These are phyloP conservation scores for Akanthomyces muscarius DNA, from an alignment of 2,329 filamentous ascomycete genomes.

Conservation along the genomic window DNA sequence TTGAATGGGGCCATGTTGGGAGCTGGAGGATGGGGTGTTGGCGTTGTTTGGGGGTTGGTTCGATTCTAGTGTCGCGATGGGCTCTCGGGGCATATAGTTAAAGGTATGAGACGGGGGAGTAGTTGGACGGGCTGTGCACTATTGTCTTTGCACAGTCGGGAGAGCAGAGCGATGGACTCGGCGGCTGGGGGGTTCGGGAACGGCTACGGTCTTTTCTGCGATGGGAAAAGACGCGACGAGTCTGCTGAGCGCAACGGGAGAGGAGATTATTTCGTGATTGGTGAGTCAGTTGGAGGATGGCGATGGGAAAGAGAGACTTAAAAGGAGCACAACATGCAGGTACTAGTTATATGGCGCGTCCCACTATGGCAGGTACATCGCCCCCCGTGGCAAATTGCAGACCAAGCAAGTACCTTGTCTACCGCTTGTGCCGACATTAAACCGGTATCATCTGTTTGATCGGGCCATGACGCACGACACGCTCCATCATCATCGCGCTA, in stretches of 20 bases:
- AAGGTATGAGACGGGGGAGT: conserved; percentile 32
- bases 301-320: conserved; percentile 6
- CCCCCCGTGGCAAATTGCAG: neutral
- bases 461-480: neutral
- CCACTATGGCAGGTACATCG: neutral
- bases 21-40: conserved; percentile 29
- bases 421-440: neutral
- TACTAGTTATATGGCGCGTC: conserved; percentile 4
- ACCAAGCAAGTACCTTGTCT: neutral
- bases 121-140: conserved; percentile 46
- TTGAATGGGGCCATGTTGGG: conserved; percentile 56
- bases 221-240: conserved; percentile 11
- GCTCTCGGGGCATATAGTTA: conserved; percentile 64
- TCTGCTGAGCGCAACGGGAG: neutral
- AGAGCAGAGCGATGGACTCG: conserved; percentile 13
- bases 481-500: neutral
- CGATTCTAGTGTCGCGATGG: conserved; percentile 43
- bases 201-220: conserved; percentile 5
- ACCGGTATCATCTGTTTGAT: neutral
- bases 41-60: conserved; percentile 36
- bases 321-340: neutral
- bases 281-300: conserved; percentile 17
- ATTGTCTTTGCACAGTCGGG: conserved; percentile 48
- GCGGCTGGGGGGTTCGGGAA: neutral
- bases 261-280: neutral